Evolutionary conservation across 768 basidiomycete genomes (phyloP), one percentile per base, ranked within the genome.

Genomic region (Mrakia frigida): DNA sequence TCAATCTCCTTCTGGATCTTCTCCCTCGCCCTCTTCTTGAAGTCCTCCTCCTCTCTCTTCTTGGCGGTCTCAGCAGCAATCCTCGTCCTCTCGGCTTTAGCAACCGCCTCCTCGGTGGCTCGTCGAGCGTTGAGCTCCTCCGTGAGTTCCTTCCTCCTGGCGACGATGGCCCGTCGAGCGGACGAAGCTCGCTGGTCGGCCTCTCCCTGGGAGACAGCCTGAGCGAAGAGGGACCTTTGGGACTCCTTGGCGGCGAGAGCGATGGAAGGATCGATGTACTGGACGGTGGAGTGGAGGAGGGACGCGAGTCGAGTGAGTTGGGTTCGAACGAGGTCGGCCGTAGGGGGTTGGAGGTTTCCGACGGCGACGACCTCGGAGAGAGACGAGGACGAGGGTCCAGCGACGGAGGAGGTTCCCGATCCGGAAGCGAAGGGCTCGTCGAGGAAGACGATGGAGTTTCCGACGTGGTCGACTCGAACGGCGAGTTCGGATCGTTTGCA

Each of bases 381-480:
- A 86, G 82, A 63, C 81, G 81, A 75, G 87, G 85, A 56, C 77
- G 81, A 16, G 81, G 80, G 81, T 31, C 77, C 31, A 63, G 52
- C 50, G 39, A 43, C 39, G 46, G 71, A 68, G 63, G 76, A 23
- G n/a, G 84, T 81, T 78, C 84, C 84, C 43, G 74, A 61, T 81
- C 83, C 75, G 82, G 82, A 78, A 76, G 79, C 77, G 76, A 91
- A 92, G 0, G 90, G 87, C 74, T 92, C 90, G 80, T 94, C 91
- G 63, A 90, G 87, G 81, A 98, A 99, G 9, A 89, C 87, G 83
- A 98, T 89, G 77, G 89, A 90, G 25, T 93, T 92, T 4, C 87
- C 88, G 41, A 91, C 90, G 82, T 99, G 96, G 83, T 98, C 93
- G 63, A 98, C 89, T 23, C 90, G 89, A 78, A 97, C 90, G 80